A percentile compares a stretch with the other conserved stretches of the same genome.
These are phyloP conservation scores for Neurospora sp. DNA, from an alignment of 495 filamentous ascomycete genomes.

Conservation along the genomic window DNA sequence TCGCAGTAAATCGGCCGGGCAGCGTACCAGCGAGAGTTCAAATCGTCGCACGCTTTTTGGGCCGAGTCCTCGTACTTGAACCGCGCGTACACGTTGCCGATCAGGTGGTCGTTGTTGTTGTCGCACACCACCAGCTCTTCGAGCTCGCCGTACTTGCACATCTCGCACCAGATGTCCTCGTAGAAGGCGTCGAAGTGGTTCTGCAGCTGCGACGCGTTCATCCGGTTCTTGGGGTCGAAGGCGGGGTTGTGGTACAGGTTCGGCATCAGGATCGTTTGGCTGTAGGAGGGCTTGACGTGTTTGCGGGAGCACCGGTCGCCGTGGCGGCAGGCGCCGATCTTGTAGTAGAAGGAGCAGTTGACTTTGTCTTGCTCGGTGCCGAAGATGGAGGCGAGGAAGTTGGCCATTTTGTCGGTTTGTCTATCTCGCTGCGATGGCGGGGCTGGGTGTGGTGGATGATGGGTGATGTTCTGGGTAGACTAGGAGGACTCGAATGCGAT, in stretches of 20 bases:
- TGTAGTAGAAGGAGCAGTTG: conserved; percentile 39
- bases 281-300: conserved; percentile 98
- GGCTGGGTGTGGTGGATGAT: background rate
- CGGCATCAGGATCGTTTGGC: conserved; percentile 91
- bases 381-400: conserved; percentile 99
- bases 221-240: conserved; percentile 93
- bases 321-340: conserved; percentile 94
- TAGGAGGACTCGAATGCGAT: background rate
- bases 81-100: conserved; percentile 97
- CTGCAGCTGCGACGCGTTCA: conserved; percentile 89
- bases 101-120: conserved; percentile 97
- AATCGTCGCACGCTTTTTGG: conserved; percentile 82
- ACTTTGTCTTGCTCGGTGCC: conserved; percentile 97
- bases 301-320: conserved; percentile 96
- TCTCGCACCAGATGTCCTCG: conserved; percentile 99
- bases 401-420: conserved; percentile 48
- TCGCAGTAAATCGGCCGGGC: conserved; percentile 97
- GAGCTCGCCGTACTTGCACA: conserved; percentile 87
- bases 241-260: conserved; percentile 99
- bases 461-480: background rate
- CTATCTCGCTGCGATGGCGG: background rate
- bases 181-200: conserved; percentile 99
- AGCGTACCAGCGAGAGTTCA: conserved; percentile 95
- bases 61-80: conserved; percentile 99
- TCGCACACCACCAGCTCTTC: conserved; percentile 87